A percentile compares a stretch with the other conserved stretches of the same genome.
Conservation (phyloP, 495 filamentous ascomycete species). For the Xylaria intraflava region DNA sequence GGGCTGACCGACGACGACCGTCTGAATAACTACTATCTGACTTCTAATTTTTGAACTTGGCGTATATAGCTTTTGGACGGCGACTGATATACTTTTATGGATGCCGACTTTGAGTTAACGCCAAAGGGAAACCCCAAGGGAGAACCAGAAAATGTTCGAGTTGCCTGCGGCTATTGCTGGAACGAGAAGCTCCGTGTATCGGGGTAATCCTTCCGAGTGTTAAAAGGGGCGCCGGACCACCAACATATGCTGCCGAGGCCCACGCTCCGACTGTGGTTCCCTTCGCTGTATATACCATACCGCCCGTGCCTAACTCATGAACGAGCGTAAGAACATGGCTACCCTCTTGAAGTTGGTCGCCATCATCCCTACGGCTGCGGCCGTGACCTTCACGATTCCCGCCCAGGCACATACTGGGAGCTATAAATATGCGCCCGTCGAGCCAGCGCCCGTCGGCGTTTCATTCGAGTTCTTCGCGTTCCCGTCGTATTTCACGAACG, state of each 20-base stretch:
- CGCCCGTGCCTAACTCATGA: neutral
- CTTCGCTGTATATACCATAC: neutral
- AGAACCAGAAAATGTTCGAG: too few species aligned
- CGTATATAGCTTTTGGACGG: neutral
- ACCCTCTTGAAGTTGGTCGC: neutral
- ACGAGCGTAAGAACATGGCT: neutral
- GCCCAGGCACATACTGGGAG: constrained; percentile 22
- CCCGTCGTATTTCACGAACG: constrained; percentile 51
- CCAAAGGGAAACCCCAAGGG: too few species aligned
- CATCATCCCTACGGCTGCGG: constrained; percentile 11
- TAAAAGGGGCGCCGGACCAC: neutral
- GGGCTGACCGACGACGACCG: too few species aligned
- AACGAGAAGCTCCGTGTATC: neutral
- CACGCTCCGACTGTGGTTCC: neutral
- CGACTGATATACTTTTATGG: neutral
- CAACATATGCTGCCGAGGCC: neutral
- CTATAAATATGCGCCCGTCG: constrained; percentile 32
- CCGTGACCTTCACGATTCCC: constrained; percentile 31
- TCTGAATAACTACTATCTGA: neutral
- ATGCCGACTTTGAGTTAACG: neutral
- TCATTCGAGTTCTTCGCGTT: constrained; percentile 59
- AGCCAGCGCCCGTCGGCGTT: constrained; percentile 47
- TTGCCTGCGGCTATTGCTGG: neutral
- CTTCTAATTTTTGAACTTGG: neutral
- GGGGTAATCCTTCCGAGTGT: neutral